Conservation (phyloP, 2,329 filamentous ascomycete species). For the Juglanconis sp. region DNA sequence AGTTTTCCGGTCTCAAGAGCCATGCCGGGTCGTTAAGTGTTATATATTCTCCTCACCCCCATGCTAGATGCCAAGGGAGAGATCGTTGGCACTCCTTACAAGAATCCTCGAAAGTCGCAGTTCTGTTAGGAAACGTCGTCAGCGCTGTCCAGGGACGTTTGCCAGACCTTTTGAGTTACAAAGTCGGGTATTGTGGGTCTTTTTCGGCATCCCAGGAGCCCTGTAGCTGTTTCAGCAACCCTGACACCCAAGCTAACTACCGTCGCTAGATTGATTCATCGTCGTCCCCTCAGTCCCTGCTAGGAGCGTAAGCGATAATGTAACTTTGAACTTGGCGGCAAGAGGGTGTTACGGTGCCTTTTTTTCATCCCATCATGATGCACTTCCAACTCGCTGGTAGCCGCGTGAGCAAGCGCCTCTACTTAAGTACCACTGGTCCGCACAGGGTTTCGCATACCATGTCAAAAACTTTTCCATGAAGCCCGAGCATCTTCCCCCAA, state of each 20-base stretch:
- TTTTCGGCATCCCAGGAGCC: not conserved
- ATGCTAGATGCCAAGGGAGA: not conserved
- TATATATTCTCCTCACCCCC: not conserved
- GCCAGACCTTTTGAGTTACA: not conserved
- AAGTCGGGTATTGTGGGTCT: not conserved
- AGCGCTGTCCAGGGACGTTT: not conserved
- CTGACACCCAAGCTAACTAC: not conserved
- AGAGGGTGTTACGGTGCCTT: not conserved
- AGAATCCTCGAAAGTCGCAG: not conserved
- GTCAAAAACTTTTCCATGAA: not conserved
- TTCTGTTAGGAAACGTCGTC: not conserved
- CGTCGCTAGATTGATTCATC: not conserved
- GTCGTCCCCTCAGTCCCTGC: not conserved
- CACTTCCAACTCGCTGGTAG: not conserved
- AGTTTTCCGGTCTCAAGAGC: not conserved
- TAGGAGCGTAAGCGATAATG: not conserved
- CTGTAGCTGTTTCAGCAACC: not conserved
- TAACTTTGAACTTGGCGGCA: not conserved
- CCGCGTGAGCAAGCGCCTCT: not conserved
- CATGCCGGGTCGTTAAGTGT: not conserved
- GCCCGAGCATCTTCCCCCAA: not conserved
- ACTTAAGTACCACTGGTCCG: not conserved
- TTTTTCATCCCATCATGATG: not conserved
- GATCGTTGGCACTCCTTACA: not conserved
- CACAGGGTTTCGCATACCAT: not conserved